Conservation (phyloP, 139 green algal species). For the Picochlorum sp. region DNA sequence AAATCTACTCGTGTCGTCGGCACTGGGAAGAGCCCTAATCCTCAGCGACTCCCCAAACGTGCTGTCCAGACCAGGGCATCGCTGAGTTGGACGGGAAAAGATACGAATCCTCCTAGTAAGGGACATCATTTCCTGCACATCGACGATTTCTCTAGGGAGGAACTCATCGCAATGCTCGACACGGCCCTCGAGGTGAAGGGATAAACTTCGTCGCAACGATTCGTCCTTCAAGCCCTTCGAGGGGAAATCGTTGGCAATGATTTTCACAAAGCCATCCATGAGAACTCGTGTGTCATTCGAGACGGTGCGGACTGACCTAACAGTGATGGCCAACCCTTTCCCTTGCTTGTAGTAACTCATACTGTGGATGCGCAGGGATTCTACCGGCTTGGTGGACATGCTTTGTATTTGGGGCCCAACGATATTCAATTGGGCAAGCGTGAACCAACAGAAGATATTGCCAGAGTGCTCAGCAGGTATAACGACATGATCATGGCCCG, state of each 20-base stretch:
- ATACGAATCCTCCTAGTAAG: slow-evolving; percentile 9
- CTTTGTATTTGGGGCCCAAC: slow-evolving; percentile 90
- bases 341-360: background rate
- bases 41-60: background rate
- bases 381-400: slow-evolving; percentile 83
- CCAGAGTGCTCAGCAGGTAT: slow-evolving; percentile 82
- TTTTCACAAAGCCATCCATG: slow-evolving; percentile 98
- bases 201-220: slow-evolving; percentile 66
- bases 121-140: slow-evolving; percentile 62
- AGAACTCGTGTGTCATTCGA: slow-evolving; percentile 96
- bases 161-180: slow-evolving; percentile 76
- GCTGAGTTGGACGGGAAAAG: slow-evolving; percentile 3
- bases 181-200: slow-evolving; percentile 71
- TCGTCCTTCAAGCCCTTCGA: slow-evolving; percentile 79
- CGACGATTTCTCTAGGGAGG: slow-evolving; percentile 86
- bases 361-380: slow-evolving; percentile 67
- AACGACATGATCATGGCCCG: slow-evolving; percentile 99
- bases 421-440: slow-evolving; percentile 93
- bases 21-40: background rate
- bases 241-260: slow-evolving; percentile 94
- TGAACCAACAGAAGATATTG: slow-evolving; percentile 92
- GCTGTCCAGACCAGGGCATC: background rate
- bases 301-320: slow-evolving; percentile 52
- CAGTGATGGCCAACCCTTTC: background rate
- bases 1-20: background rate